Evolutionary conservation across 768 basidiomycete species (phyloP).

Genomic region (Amanita inopinata): DNA sequence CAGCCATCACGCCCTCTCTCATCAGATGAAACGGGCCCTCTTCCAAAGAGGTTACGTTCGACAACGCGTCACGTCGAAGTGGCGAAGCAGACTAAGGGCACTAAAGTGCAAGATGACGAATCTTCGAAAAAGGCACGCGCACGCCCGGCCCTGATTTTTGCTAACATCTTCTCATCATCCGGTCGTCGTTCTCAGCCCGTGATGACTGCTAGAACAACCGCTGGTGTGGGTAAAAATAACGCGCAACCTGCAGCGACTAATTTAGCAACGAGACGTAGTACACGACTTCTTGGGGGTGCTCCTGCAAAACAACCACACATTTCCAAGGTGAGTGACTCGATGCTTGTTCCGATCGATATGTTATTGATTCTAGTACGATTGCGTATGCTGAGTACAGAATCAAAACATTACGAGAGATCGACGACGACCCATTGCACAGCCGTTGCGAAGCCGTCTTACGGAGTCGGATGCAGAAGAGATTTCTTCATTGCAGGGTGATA

Average conservation of each 20-base stretch:
- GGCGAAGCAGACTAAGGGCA: slow-evolving; percentile 43
- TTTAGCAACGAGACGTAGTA: slow-evolving; percentile 58
- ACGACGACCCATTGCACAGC: slow-evolving; percentile 43
- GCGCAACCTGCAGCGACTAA: slow-evolving; percentile 31
- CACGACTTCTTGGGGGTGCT: slow-evolving; percentile 54
- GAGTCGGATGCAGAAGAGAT: slow-evolving; percentile 74
- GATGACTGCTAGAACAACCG: slow-evolving; percentile 50
- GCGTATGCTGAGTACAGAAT: slow-evolving; percentile 16
- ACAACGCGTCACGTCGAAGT: slow-evolving; percentile 43
- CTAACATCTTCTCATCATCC: slow-evolving; percentile 83
- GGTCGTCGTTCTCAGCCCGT: slow-evolving; percentile 71
- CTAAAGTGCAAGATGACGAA: slow-evolving; percentile 57
- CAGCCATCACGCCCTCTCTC: slow-evolving; percentile 61
- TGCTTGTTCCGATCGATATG: not conserved
- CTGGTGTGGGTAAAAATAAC: slow-evolving; percentile 42
- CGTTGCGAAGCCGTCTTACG: slow-evolving; percentile 44
- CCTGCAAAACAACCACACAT: slow-evolving; percentile 37
- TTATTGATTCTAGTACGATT: slow-evolving; percentile 1
- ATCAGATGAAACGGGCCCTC: slow-evolving; percentile 76
- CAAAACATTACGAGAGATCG: slow-evolving; percentile 39
- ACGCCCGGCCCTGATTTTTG: slow-evolving; percentile 80
- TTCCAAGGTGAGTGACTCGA: slow-evolving; percentile 40
- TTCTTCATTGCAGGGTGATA: slow-evolving; percentile 32
- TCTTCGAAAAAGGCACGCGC: slow-evolving; percentile 85
- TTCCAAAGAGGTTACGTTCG: slow-evolving; percentile 65